Evolutionary conservation across 202 grass and related monocot genomes (phyloP), one percentile per base, ranked within the genome.

Genomic region (Alloteropsis angusta): DNA sequence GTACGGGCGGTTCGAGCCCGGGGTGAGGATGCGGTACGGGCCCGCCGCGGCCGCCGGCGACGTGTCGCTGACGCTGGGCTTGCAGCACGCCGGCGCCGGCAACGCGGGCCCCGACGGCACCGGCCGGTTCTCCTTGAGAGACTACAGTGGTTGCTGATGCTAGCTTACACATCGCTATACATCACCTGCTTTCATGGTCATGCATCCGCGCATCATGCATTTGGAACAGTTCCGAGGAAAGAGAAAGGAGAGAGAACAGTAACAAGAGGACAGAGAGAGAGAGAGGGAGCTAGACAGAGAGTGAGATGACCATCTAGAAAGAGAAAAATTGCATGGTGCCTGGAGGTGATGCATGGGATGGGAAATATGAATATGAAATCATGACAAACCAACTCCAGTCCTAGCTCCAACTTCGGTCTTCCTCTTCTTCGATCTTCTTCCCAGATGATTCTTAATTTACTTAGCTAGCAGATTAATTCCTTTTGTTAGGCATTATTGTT

Each of bases 11-110:
- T 80, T 93, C 71, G 91, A 87, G 21, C 61, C 87, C 18, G 71
- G 81, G 3, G 60, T 81, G 48, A 76, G 86, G 67, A 46, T 93
- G 87, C 84, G 96, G 61, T 93, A 94, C 74, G 92, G 89, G 18
- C 75, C 86, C 0, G 56, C 78, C 4, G 60, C 73, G 14, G 62
- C 76, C 0, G 78, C 87, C 8, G 86, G 96, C 52, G 92, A 99
- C 58, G 96, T 99, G 64, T 99, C 96, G 6, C 86, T 99, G 38
- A 99, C 96, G 22, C 86, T 99, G 32, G 96, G 96, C 36, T 84
- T 99, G 50, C 96, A 91, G 76, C 96, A 99, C 55, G 90, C 88
- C 9, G 92, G 90, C 38, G 84, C 84, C 3, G 86, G 88, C 75
- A 82, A 85, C 49, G 82, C 59, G 37, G 87, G 82, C 49, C 88